Conservation (phyloP, 2,329 filamentous ascomycete genomes). For the Monosporascus cannonballus region DNA sequence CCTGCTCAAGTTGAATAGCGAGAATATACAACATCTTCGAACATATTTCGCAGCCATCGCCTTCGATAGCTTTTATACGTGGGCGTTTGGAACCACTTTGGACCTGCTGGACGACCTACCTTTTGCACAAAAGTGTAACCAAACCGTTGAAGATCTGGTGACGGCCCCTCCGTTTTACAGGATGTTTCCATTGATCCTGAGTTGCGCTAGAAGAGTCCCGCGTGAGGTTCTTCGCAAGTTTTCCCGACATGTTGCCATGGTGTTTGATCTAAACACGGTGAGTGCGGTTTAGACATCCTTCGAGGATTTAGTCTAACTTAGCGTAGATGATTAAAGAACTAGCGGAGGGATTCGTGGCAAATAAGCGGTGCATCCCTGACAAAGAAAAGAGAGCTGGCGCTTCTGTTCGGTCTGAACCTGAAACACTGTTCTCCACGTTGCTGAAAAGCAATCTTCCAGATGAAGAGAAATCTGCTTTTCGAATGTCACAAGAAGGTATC, state of each 20-base stretch:
- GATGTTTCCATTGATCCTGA: background rate
- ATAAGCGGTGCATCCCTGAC: too few relatives aligned
- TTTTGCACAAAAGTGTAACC: background rate
- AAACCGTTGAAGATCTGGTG: background rate
- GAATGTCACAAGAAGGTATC: too few relatives aligned
- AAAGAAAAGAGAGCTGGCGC: too few relatives aligned
- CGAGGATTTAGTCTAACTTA: too few relatives aligned
- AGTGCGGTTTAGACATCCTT: too few relatives aligned
- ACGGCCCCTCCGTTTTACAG: background rate
- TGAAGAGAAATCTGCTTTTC: too few relatives aligned
- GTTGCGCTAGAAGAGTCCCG: constrained; percentile 1
- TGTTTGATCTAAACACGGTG: too few relatives aligned
- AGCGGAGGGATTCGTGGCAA: too few relatives aligned
- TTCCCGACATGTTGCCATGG: background rate
- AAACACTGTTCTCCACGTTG: too few relatives aligned
- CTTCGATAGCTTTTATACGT: constrained; percentile 2
- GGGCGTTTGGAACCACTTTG: constrained; percentile 1
- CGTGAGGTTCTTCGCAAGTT: background rate
- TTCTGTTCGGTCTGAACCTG: too few relatives aligned
- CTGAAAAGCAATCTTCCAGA: too few relatives aligned
- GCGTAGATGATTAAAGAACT: too few relatives aligned
- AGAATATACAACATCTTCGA: background rate
- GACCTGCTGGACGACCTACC: background rate
- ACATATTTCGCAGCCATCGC: background rate
- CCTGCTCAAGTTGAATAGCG: background rate